phyloP scores from a whole-genome alignment of 179 eudicot genomes.

The Spergularia azorica region DNA sequence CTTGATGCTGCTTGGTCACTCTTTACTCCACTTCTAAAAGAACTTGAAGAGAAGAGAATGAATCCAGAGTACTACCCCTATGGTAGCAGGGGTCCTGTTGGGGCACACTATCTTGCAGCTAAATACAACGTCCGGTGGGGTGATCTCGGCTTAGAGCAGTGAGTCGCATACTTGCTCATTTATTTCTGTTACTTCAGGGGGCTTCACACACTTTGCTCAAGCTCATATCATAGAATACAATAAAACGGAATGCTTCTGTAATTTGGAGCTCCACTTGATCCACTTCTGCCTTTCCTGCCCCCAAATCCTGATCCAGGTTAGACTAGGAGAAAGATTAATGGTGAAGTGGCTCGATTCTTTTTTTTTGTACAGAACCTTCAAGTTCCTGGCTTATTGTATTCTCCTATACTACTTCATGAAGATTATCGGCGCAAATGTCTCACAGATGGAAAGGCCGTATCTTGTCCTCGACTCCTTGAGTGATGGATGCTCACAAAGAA shows the following conservation, averaged over 20 bases:
- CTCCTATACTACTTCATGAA: constrained; percentile 13
- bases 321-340: constrained; percentile 19
- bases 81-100: constrained; percentile 95
- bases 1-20: constrained; percentile 94
- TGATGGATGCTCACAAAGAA: too few relatives aligned
- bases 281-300: not conserved
- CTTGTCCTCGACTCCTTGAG: not conserved
- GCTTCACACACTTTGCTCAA: not conserved
- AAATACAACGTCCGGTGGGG: constrained; percentile 86
- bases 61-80: constrained; percentile 87
- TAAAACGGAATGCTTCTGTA: constrained; percentile 12
- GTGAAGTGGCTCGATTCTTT: constrained; percentile 23
- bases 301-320: constrained; percentile 6
- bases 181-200: not conserved
- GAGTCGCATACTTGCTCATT: constrained; percentile 9
- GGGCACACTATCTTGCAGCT: constrained; percentile 96
- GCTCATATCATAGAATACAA: constrained; percentile 5
- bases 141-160: constrained; percentile 52
- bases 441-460: not conserved
- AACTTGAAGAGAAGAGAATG: constrained; percentile 72
- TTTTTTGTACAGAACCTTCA: constrained; percentile 34
- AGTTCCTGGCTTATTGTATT: constrained; percentile 11
- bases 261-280: constrained; percentile 11
- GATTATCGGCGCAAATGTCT: not conserved
- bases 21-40: constrained; percentile 83